Base-by-base conservation (phyloP, 2,329 filamentous ascomycete species). In the Neodidymelliopsis sp. region DNA sequence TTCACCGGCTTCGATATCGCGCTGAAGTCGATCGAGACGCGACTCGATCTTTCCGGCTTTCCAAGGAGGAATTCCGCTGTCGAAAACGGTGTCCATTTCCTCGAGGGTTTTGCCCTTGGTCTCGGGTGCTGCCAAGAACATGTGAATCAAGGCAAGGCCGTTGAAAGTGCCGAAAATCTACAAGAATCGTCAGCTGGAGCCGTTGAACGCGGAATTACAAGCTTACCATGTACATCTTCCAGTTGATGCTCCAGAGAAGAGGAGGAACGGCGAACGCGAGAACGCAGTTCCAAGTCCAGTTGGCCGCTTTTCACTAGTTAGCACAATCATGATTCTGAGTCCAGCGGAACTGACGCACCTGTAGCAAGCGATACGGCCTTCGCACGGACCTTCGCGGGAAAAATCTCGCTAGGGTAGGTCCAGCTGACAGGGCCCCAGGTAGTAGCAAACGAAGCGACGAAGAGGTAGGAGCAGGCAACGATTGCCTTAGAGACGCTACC, bases 401-500 rank as follows among this genome's bases (percentile, higher is more conserved):
- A 74, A 38, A 75, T 74, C 47, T 75, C 73, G 2, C 64, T 64
- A 1, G 70, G 69, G 49, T 73, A 74, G 1, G 68, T 72, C 70
- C 70, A 73, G 1, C 64, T 66, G 0, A 59, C 63, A 0, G 68
- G 69, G 3, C 67, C 73, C 72, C 73, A 76, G 13, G 72, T 75
- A 0, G 74, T 73, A 0, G 74, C 74, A 41, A 75, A 75, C 2
- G 70, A 71, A n/a, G 74, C 74, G 8, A 76, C 75, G 51, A 77
- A 74, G 28, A 78, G 66, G 47, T 72, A 77, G 13, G 69, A 76
- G 63, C 67, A 75, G 8, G 76, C 77, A 1, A 77, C 73, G 8
- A 79, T 72, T 3, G 79, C 87, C 49, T 82, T 82, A 2, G 85
- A 85, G 2, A 70, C 71, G 1, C 81, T 78, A 0, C 75, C 65